Conservation (phyloP, 2,329 filamentous ascomycete genomes). For the Fusarium compactum region DNA sequence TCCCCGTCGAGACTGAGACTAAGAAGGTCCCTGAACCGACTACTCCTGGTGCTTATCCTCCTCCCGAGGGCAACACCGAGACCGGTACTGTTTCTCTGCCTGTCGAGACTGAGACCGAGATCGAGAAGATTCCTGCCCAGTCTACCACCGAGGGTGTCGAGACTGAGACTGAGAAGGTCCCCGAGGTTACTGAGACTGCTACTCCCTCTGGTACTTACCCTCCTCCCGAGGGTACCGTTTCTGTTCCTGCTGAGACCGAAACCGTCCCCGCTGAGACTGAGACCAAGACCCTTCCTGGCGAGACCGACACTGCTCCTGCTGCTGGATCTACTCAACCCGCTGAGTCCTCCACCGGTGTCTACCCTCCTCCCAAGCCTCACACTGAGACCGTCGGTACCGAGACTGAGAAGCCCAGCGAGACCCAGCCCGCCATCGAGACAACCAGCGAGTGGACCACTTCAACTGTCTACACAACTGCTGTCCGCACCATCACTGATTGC, state of each 20-base stretch:
- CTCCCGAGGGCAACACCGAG: not conserved
- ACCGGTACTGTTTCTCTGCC: conserved; percentile 7
- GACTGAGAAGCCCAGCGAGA: conserved; percentile 1
- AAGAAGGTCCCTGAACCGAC: not conserved
- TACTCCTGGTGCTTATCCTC: not conserved
- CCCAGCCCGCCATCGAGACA: not conserved
- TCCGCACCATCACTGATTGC: conserved; percentile 41
- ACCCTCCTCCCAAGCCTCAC: conserved; percentile 15
- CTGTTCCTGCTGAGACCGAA: not conserved
- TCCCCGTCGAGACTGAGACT: not conserved
- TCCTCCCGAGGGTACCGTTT: not conserved
- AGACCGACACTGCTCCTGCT: not conserved
- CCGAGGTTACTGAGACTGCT: not conserved
- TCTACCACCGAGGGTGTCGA: not conserved
- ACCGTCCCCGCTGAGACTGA: not conserved
- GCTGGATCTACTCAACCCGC: not conserved
- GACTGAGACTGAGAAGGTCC: not conserved
- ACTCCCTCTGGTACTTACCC: not conserved
- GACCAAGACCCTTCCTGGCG: not conserved
- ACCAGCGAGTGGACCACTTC: conserved; percentile 33
- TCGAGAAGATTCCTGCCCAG: conserved; percentile 4
- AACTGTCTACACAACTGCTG: conserved; percentile 40
- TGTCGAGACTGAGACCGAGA: conserved; percentile 6
- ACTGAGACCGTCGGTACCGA: conserved; percentile 7
- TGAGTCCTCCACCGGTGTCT: conserved; percentile 8